Percentiles rank a stretch among this genome's conserved stretches.
These are phyloP conservation scores for Boletus hoseneyae DNA, from an alignment of 1,284 basidiomycete species.

Conservation along the genomic window DNA sequence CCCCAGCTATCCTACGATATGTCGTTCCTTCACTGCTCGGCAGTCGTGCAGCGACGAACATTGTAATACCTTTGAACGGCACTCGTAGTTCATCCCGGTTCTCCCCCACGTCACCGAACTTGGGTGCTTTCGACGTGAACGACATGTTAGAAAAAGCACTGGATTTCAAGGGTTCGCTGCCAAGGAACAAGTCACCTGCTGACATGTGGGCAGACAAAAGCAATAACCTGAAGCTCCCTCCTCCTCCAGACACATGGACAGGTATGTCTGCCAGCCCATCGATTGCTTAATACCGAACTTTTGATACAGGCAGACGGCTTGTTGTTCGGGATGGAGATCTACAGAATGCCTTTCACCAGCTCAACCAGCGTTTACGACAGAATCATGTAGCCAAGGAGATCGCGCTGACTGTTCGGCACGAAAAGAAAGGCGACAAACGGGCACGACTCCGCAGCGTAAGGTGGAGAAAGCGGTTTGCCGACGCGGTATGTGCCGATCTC, in stretches of 20 bases:
- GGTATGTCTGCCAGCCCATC: conserved; percentile 16
- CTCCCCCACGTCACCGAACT: conserved; percentile 1
- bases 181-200: conserved; percentile 25
- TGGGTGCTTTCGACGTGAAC: conserved; percentile 10
- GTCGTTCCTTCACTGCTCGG: background rate
- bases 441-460: conserved; percentile 35
- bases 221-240: conserved; percentile 22
- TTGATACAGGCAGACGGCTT: conserved; percentile 41
- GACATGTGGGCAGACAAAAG: conserved; percentile 38
- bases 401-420: conserved; percentile 55
- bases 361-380: conserved; percentile 49
- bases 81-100: conserved; percentile 12
- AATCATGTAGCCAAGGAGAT: conserved; percentile 59
- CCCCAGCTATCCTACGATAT: conserved; percentile 15
- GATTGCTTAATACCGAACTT: conserved; percentile 5
- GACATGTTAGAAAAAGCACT: conserved; percentile 20
- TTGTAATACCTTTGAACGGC: conserved; percentile 2
- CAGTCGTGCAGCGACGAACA: background rate
- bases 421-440: conserved; percentile 41
- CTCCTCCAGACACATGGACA: conserved; percentile 30
- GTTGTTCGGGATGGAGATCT: conserved; percentile 34
- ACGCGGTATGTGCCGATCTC: conserved; percentile 29
- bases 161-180: conserved; percentile 12
- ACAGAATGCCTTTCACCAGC: conserved; percentile 41
- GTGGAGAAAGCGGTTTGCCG: conserved; percentile 37